Evolutionary conservation across 2,329 filamentous ascomycete genomes (phyloP), one percentile per base, ranked within the genome.

Genomic region (Xylaria sp.): DNA sequence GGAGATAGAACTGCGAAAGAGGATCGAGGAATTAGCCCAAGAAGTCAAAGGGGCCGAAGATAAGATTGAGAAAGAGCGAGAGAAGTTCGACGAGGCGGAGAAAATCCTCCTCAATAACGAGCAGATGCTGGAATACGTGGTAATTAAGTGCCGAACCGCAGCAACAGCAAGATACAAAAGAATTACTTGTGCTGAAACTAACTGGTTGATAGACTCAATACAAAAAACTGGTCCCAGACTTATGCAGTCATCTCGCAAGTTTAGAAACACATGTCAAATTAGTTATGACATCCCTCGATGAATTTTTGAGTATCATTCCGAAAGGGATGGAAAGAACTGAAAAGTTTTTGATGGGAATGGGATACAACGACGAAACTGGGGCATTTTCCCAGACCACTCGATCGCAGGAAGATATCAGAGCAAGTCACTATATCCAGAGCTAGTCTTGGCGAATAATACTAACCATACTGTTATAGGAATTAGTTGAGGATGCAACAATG

Each of bases 111-210:
- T 58, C 0, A 58, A 28, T 58, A 58, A 58, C 23, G 36, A 44
- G 56, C 36, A 58, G 38, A 58, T 58, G 56, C 28, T 58, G 23
- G 56, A 58, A 13, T 58, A 58, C 3, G 56, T 58, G 56, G 56
- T 58, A n/a, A 58, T 33, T 44, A 56, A 38, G 10, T 26, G 36
- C 23, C 38, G 20, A 44, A 17, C 56, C 23, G 13, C 23, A 28
- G 10, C 15, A 58, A 6, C 7, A 10, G 33, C 33, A 33, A 33
- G 33, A 33, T 1, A 7, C 33, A 26, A 26, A 26, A 1, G 2
- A 58, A n/a, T 58, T 10, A 31, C 13, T 15, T 31, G 10, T 17
- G 23, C 20, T 5, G 13, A 58, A 44, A 58, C 56, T 58, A 13
- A 58, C 28, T 23, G 28, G 23, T 17, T 42, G 26, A 28, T 31